Conservation (phyloP, 495 filamentous ascomycete genomes). For the Penicillium ucsense region DNA sequence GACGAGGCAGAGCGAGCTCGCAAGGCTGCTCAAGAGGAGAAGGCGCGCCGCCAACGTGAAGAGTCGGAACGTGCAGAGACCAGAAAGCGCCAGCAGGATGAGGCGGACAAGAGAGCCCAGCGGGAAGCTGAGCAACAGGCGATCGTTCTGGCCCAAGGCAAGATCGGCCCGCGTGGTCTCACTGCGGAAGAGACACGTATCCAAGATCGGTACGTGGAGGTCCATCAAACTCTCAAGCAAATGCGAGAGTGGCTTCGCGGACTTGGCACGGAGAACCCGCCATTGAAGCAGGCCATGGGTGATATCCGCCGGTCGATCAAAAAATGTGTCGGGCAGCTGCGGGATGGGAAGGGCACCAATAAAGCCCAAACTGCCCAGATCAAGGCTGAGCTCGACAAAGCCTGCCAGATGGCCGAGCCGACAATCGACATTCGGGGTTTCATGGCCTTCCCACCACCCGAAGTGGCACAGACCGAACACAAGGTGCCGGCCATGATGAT, state of each 20-base stretch:
- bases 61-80: slow-evolving; percentile 30
- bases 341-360: slow-evolving; percentile 53
- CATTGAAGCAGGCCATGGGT: slow-evolving; percentile 57
- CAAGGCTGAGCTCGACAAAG: slow-evolving; percentile 33
- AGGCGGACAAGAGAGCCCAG: slow-evolving; percentile 26
- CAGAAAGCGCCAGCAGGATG: slow-evolving; percentile 29
- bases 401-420: slow-evolving; percentile 38
- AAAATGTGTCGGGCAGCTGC: slow-evolving; percentile 66
- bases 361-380: slow-evolving; percentile 42
- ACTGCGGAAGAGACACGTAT: slow-evolving; percentile 27
- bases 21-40: slow-evolving; percentile 35
- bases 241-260: slow-evolving; percentile 50
- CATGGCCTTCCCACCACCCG: slow-evolving; percentile 46
- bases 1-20: slow-evolving; percentile 33
- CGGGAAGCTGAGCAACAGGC: slow-evolving; percentile 25
- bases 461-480: slow-evolving; percentile 43
- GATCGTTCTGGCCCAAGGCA: slow-evolving; percentile 18
- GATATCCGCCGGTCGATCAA: slow-evolving; percentile 64
- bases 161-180: slow-evolving; percentile 15
- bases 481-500: slow-evolving; percentile 62
- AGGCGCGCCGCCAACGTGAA: slow-evolving; percentile 47
- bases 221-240: slow-evolving; percentile 66
- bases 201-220: slow-evolving; percentile 54
- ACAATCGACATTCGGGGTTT: slow-evolving; percentile 59
- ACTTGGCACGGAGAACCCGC: slow-evolving; percentile 37